Evolutionary conservation across 805 yeast genomes (phyloP).

Genomic region (Candida pseudofarinosa): DNA sequence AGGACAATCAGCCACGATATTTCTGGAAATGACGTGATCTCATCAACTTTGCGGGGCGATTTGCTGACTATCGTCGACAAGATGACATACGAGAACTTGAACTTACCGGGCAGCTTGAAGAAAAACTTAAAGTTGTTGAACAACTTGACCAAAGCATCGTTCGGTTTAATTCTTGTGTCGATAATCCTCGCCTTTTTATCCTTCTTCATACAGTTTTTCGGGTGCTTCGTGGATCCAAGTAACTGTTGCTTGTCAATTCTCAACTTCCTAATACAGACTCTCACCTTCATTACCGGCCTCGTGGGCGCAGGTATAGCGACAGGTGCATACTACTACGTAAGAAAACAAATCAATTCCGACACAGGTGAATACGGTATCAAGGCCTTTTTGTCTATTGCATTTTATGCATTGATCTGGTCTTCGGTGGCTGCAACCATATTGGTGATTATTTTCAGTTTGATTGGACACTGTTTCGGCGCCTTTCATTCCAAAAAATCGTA

Average conservation of each 20-base stretch:
- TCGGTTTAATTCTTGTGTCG: conserved; percentile 34
- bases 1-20: conserved; percentile 19
- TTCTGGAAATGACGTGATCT: conserved; percentile 18
- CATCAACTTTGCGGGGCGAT: conserved; percentile 13
- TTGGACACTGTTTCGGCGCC: conserved; percentile 42
- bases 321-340: conserved; percentile 51
- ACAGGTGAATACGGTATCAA: conserved; percentile 49
- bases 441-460: conserved; percentile 25
- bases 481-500: conserved; percentile 29
- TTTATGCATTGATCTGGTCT: conserved; percentile 64
- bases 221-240: conserved; percentile 38
- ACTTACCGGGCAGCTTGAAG: conserved; percentile 53
- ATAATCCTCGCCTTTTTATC: conserved; percentile 40
- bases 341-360: conserved; percentile 48
- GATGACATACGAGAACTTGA: conserved; percentile 28
- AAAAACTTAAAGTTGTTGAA: conserved; percentile 43
- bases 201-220: conserved; percentile 45
- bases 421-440: conserved; percentile 45
- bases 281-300: conserved; percentile 43
- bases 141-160: conserved; percentile 52
- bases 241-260: conserved; percentile 44
- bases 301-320: conserved; percentile 57
- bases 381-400: conserved; percentile 47
- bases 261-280: conserved; percentile 39
- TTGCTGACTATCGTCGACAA: conserved; percentile 19